Conservation (phyloP, 352 stramenopile species). For the Pythium angustatum region DNA sequence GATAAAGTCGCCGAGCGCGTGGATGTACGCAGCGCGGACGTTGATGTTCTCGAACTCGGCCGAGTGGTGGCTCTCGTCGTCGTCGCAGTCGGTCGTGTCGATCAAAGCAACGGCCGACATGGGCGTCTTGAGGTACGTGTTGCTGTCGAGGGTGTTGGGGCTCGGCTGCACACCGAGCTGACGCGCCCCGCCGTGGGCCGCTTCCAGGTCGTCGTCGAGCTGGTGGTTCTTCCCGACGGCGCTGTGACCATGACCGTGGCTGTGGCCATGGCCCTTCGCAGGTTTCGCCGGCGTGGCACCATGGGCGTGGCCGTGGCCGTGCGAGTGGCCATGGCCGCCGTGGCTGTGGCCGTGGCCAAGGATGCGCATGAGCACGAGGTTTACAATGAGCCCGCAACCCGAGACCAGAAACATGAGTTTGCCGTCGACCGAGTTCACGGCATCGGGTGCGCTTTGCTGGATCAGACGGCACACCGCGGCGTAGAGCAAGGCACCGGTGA, state of each 20-base stretch:
- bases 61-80: constrained; percentile 30
- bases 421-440: constrained; percentile 84
- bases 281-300: neutral
- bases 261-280: constrained; percentile 23
- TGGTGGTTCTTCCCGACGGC: constrained; percentile 24
- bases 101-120: constrained; percentile 81
- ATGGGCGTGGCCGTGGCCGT: constrained; percentile 47
- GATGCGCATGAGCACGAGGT: constrained; percentile 94
- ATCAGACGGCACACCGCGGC: constrained; percentile 90
- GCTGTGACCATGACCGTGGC: constrained; percentile 27
- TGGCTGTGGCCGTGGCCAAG: constrained; percentile 76
- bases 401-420: constrained; percentile 95
- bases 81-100: constrained; percentile 34
- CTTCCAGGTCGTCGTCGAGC: constrained; percentile 28
- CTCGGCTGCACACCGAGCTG: constrained; percentile 39
- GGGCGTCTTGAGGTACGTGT: constrained; percentile 62
- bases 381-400: constrained; percentile 93
- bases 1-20: constrained; percentile 96
- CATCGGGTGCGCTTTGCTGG: constrained; percentile 37
- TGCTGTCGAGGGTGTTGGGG: constrained; percentile 41
- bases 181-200: constrained; percentile 20
- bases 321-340: constrained; percentile 46
- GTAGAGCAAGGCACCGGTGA: constrained; percentile 91
- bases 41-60: constrained; percentile 91
- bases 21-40: constrained; percentile 96